Evolutionary conservation across 2,329 filamentous ascomycete species (phyloP).

Genomic region (Alternaria burnsii): DNA sequence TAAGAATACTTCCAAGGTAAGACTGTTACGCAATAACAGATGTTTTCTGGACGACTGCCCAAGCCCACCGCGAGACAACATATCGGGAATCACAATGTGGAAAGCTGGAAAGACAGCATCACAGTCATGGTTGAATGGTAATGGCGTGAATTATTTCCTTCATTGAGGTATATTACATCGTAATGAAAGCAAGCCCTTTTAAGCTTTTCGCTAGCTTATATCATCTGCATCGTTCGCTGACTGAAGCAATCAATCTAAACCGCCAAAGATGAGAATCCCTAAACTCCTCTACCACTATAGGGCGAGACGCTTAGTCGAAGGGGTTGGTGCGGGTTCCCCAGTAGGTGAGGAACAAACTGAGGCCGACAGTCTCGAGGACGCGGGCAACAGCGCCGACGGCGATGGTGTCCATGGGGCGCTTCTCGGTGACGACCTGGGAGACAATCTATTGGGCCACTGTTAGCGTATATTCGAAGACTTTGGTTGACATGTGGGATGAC

Average conservation of each 20-base stretch:
- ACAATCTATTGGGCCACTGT: slow-evolving; percentile 69
- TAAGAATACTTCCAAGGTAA: rapidly evolving
- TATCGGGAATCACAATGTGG: not conserved
- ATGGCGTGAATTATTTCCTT: slow-evolving; percentile 20
- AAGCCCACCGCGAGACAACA: not conserved
- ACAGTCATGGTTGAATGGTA: not conserved
- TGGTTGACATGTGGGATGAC: slow-evolving; percentile 46
- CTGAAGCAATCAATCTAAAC: slow-evolving; percentile 38
- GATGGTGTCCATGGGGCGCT: slow-evolving; percentile 88
- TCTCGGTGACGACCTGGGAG: slow-evolving; percentile 86
- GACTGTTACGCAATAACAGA: too few relatives aligned
- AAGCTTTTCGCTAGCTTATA: slow-evolving; percentile 34
- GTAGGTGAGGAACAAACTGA: slow-evolving; percentile 93
- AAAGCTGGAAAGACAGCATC: not conserved
- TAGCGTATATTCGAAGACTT: slow-evolving; percentile 22
- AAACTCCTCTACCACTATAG: slow-evolving; percentile 27
- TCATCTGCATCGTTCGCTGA: slow-evolving; percentile 32
- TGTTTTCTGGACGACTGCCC: too few relatives aligned
- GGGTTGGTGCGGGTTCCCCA: slow-evolving; percentile 97
- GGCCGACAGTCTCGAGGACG: slow-evolving; percentile 89
- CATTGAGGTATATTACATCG: slow-evolving; percentile 41
- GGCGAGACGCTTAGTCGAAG: slow-evolving; percentile 70
- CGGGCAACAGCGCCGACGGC: slow-evolving; percentile 85
- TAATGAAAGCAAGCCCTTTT: slow-evolving; percentile 28
- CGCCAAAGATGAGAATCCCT: slow-evolving; percentile 32